Evolutionary conservation across 2,329 filamentous ascomycete genomes (phyloP), one percentile per base, ranked within the genome.

Genomic region (Penicillium sp.): DNA sequence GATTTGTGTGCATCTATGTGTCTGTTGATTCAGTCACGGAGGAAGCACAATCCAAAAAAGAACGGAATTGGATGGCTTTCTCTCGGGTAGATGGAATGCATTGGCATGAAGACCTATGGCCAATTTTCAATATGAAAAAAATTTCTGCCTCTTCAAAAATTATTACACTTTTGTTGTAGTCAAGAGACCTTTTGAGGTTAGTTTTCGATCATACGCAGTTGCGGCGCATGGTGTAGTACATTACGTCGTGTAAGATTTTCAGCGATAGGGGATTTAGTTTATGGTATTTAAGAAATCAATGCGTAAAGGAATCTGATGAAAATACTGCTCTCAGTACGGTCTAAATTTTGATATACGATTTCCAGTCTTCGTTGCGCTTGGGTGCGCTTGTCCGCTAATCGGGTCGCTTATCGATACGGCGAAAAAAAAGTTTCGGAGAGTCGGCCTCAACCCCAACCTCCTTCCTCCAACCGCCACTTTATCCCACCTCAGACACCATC

Each of bases 391-490:
- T 40, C 44, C 46, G 40, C 16, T 40, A 47, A 14, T 40, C 27
- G 28, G 36, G 55, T 58, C 60, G 64, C 66, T 69, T 69, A 69
- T 69, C 66, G 66, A 69, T 69, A 68, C 56, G 53, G 56, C 49
- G 41, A 56, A 55, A 61, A 64, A 68, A 67, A 68, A 65, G 61
- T 57, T 63, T 67, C 57, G 53, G 59, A 55, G 53, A 40, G 25
- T 44, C 36, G 53, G 42, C 44, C 77, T 92, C 92, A 88, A 86
- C 92, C 36, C 89, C 89, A 0, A 92, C 89, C 0, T 51, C 80
- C 92, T 92, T 94, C 75, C 35, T 51, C 46, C 46, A 51, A 46
- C 48, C 54, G 47, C 46, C 28, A 27, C 41, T 48, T 54, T 28
- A 35, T 35, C 48, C 35, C 38, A 38, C 45, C 24, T 28, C 35